phyloP scores from a whole-genome alignment of 352 stramenopile genomes.

The Phytophthora kernoviae region DNA sequence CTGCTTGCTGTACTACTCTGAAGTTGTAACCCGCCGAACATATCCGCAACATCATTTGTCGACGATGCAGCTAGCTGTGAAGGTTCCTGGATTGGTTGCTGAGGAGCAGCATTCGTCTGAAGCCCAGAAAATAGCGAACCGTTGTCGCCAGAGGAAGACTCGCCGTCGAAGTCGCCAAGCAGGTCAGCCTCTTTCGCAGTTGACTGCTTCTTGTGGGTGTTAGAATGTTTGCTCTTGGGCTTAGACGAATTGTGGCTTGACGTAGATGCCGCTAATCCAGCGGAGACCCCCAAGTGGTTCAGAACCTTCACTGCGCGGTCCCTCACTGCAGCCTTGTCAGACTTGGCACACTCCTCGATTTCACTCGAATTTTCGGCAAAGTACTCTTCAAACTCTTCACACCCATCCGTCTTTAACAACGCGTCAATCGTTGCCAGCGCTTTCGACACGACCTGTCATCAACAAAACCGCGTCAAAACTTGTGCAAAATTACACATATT shows the following conservation, averaged over 20 bases:
- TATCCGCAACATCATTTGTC: slow-evolving; percentile 56
- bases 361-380: slow-evolving; percentile 81
- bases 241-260: slow-evolving; percentile 33
- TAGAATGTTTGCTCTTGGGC: slow-evolving; percentile 31
- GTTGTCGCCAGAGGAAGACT: slow-evolving; percentile 39
- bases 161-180: slow-evolving; percentile 70
- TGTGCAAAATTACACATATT: background rate
- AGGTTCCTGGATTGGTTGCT: slow-evolving; percentile 29
- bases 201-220: slow-evolving; percentile 42
- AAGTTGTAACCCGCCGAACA: slow-evolving; percentile 80
- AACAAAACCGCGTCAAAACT: slow-evolving; percentile 29
- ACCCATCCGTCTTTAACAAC: slow-evolving; percentile 76
- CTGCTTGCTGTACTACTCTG: slow-evolving; percentile 46
- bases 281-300: slow-evolving; percentile 57
- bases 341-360: slow-evolving; percentile 73
- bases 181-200: slow-evolving; percentile 60
- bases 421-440: slow-evolving; percentile 94
- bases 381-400: slow-evolving; percentile 86
- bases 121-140: slow-evolving; percentile 67
- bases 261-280: slow-evolving; percentile 28
- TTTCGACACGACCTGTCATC: slow-evolving; percentile 91
- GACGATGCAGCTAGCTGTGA: slow-evolving; percentile 23
- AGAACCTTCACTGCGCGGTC: slow-evolving; percentile 83
- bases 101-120: slow-evolving; percentile 42
- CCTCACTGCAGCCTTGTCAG: slow-evolving; percentile 78